phyloP scores from a whole-genome alignment of 2,329 filamentous ascomycete genomes.

The Xylariaceae sp. region DNA sequence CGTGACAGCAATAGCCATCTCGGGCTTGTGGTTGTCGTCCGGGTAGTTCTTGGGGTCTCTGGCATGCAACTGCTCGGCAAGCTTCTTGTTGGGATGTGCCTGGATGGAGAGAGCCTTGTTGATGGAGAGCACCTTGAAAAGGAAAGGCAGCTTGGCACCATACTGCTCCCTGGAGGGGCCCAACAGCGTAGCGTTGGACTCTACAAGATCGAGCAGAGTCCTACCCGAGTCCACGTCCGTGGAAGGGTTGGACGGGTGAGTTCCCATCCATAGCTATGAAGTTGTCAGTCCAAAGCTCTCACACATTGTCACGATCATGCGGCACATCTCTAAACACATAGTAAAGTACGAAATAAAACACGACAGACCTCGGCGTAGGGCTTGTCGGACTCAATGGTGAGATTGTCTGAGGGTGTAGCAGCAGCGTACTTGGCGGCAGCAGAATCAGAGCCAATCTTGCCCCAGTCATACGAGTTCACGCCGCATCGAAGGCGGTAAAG shows the following conservation, averaged over 20 bases:
- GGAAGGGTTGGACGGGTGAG: constrained; percentile 91
- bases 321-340: too few species aligned
- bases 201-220: constrained; percentile 78
- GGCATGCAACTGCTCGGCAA: constrained; percentile 81
- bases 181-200: constrained; percentile 80
- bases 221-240: constrained; percentile 81
- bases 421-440: constrained; percentile 86
- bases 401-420: constrained; percentile 68
- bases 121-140: constrained; percentile 97
- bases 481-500: constrained; percentile 82
- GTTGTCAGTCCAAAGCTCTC: neutral
- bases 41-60: constrained; percentile 91
- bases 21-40: constrained; percentile 98
- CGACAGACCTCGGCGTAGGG: constrained; percentile 81
- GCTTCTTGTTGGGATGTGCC: constrained; percentile 92
- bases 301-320: neutral
- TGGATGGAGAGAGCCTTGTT: constrained; percentile 95
- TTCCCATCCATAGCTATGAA: constrained; percentile 92
- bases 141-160: constrained; percentile 79
- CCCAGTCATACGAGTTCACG: constrained; percentile 99
- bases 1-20: constrained; percentile 98
- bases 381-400: constrained; percentile 77
- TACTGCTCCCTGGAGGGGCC: constrained; percentile 67
- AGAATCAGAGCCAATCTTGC: constrained; percentile 82
- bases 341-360: neutral